Base-by-base conservation (phyloP, 78 protist genomes). In the Dictyostelium firmibasis region DNA sequence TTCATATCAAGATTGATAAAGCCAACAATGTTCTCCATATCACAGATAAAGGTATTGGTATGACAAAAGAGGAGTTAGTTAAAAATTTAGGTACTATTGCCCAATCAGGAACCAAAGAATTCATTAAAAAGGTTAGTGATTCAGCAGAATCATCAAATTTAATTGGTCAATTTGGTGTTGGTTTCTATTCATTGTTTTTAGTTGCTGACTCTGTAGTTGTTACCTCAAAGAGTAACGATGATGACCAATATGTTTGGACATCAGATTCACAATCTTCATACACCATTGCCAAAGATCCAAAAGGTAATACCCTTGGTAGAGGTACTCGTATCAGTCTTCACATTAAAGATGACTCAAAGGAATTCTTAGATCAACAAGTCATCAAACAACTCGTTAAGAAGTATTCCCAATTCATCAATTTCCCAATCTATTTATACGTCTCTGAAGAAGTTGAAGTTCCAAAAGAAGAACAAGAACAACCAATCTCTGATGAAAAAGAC, bases 101-200 rank as follows among this genome's bases (percentile, higher is more conserved):
- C 27, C 62, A 92, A 74, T 98, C 99, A 23, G 99, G 99, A 3
- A 99, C 99, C 33, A 82, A 98, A 98, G 81, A 98, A 97, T 62
- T 91, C 86, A 53, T 91, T 35, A 72, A 86, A 31, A 81, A 77
- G 64, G 60, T 81, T 16, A 60, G 81, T 35, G 89, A 82, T 77
- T 64, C 81, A 1, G 38, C 31, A 9, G 96, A 83, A 20, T 27
- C 69, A 29, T 82, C 89, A 16, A 89, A 91, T 92, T 94, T 99
- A 53, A 99, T 99, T 78, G 99, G 99, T 27, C 99, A 99, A 96
- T 99, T 99, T 84, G 99, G 99, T 86, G 99, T 99, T 62, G 99
- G 99, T 35, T 99, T 99, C 97, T 99, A 99, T 97, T 98, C 99
- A n/a, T 97, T 98, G 11, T 99, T 97, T 97, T 96, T 99, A 53